Base-by-base conservation (phyloP, 768 basidiomycete species). In the Boletellus emodensis region DNA sequence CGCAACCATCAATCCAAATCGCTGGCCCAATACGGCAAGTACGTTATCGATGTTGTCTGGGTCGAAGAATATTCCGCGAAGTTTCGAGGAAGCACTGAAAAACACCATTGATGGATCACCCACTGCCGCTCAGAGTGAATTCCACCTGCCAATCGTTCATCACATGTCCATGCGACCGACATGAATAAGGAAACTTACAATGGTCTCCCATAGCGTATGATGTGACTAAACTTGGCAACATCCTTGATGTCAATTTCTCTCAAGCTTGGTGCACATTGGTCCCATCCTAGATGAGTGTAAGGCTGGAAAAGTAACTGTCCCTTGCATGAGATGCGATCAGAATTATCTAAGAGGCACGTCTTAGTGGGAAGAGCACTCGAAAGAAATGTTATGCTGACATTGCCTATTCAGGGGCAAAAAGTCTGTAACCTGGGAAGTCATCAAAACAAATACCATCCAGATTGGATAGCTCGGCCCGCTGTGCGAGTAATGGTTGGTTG, bases 391-490 rank as follows among this genome's bases (percentile, higher is more conserved):
- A 11, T 7, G 18, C 53, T 4, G 0, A 54, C 59, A 8, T 32
- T 26, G 39, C 4, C 46, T 10, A 26, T 51, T 48, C 1, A 54
- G 51, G 0, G 41, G 54, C 0, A 48, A 43, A 24, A 60, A 51
- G 40, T 56, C 44, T 0, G 48, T 37, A 1, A 58, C 48, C 7
- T 39, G 50, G 5, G 55, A 58, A 2, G 52, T 48, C 1, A 52
- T 61, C 2, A 56, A 61, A 4, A 46, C 53, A 6, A 61, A 61
- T 14, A 49, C 53, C 1, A 52, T 46, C 60, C 60, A 61, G 14
- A 58, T 39, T 0, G 48, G 14, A 7, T 24, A 1, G 8, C 22
- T 1, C n/a, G 5, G 24, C 6, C 24, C 24, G 24, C 24, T 26
- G 24, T 49, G 55, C 0, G 59, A 61, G 40, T 50, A 58, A 6